A percentile compares a stretch with the other conserved stretches of the same genome.
Evolutionary conservation across 768 basidiomycete genomes (phyloP).

Genomic region (Collybiopsis confluens): DNA sequence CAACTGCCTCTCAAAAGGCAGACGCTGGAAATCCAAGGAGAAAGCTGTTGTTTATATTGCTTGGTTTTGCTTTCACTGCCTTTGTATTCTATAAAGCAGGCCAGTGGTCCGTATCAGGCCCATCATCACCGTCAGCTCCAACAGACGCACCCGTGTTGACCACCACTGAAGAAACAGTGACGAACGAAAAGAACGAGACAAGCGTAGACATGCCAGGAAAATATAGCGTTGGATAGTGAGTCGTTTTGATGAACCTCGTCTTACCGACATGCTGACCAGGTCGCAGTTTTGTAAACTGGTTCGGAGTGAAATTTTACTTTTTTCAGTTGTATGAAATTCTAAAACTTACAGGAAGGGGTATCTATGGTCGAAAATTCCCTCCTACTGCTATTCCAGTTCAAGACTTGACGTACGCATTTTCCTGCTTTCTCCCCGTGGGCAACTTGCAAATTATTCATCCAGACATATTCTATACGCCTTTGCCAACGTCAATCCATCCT

Average conservation of each 20-base stretch:
- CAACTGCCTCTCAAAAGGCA: constrained; percentile 17
- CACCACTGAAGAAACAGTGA: neutral
- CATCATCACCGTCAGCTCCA: constrained; percentile 5
- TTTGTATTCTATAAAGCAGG: constrained; percentile 40
- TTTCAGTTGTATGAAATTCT: no score
- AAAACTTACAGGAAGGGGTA: constrained; percentile 69
- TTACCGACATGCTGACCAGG: constrained; percentile 10
- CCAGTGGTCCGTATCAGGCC: constrained; percentile 29
- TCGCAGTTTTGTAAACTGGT: constrained; percentile 77
- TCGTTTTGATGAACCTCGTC: constrained; percentile 13
- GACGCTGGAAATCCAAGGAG: constrained; percentile 20
- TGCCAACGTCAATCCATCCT: constrained; percentile 78
- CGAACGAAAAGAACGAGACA: constrained; percentile 11
- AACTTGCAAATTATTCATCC: constrained; percentile 6
- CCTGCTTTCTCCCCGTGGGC: constrained; percentile 1
- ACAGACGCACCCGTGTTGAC: constrained; percentile 6
- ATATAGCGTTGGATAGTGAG: constrained; percentile 80
- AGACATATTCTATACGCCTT: constrained; percentile 93
- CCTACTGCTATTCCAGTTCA: constrained; percentile 79
- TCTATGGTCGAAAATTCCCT: constrained; percentile 90
- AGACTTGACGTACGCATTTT: constrained; percentile 74
- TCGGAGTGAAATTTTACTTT: neutral
- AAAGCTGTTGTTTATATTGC: constrained; percentile 29
- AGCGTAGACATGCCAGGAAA: constrained; percentile 44
- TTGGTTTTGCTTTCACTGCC: constrained; percentile 31